These are phyloP conservation scores for Schwanniomyces etchellsii DNA, from an alignment of 1,139 yeast species.

Conservation along the genomic window DNA sequence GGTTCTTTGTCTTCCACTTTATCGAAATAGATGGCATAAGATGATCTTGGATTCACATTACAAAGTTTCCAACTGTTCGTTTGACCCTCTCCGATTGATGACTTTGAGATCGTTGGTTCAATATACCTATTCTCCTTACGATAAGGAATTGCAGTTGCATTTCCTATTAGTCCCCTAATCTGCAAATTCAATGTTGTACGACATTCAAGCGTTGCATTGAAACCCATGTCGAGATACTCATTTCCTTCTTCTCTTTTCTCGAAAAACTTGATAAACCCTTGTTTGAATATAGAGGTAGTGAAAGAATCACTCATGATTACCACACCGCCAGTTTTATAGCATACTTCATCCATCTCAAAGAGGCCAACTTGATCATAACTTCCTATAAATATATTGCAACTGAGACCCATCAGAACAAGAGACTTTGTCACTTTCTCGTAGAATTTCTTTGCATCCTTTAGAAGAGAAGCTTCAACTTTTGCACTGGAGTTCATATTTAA, in stretches of 20 bases:
- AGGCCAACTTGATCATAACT: conserved; percentile 66
- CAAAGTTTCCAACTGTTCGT: conserved; percentile 62
- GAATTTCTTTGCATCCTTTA: conserved; percentile 30
- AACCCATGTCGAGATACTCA: conserved; percentile 41
- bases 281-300: conserved; percentile 60
- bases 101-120: conserved; percentile 20
- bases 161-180: conserved; percentile 55
- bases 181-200: conserved; percentile 44
- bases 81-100: conserved; percentile 42
- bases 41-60: conserved; percentile 48
- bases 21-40: conserved; percentile 55
- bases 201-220: conserved; percentile 55
- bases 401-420: conserved; percentile 39
- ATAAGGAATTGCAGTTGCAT: conserved; percentile 40
- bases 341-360: conserved; percentile 56
- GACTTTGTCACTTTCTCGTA: conserved; percentile 41
- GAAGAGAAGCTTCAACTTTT: conserved; percentile 26
- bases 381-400: conserved; percentile 55
- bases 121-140: conserved; percentile 21
- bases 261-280: conserved; percentile 53
- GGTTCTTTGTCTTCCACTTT: conserved; percentile 32
- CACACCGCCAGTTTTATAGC: conserved; percentile 56
- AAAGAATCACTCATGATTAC: conserved; percentile 61
- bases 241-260: conserved; percentile 23
- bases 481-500: conserved; percentile 19